Percentiles rank a stretch among this genome's conserved stretches.
Conservation (phyloP, 2,329 filamentous ascomycete species). For the Colletotrichum karsti region DNA sequence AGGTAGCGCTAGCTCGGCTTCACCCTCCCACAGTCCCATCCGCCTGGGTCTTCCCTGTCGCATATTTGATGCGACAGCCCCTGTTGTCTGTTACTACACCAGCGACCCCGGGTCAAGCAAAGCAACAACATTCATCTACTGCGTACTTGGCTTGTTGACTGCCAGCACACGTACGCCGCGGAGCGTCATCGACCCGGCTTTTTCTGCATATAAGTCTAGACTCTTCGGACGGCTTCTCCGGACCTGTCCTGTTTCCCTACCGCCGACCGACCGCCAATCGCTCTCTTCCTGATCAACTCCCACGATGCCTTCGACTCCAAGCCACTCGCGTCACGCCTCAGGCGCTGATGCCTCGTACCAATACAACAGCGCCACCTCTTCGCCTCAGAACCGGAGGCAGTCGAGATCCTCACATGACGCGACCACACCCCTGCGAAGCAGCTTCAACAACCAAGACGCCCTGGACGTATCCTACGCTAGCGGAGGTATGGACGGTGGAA, state of each 20-base stretch:
- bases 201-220: not conserved
- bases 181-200: slow-evolving; percentile 1
- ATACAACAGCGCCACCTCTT: slow-evolving; percentile 48
- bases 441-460: slow-evolving; percentile 57
- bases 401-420: slow-evolving; percentile 63
- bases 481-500: slow-evolving; percentile 51
- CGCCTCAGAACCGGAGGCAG: slow-evolving; percentile 55
- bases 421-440: slow-evolving; percentile 56
- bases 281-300: not conserved
- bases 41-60: slow-evolving; percentile 22
- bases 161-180: slow-evolving; percentile 6
- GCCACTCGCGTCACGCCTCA: slow-evolving; percentile 67
- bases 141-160: not conserved
- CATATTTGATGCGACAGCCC: slow-evolving; percentile 32
- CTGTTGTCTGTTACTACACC: slow-evolving; percentile 29
- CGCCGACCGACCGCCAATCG: not conserved
- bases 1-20: not conserved
- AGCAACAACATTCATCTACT: slow-evolving; percentile 22
- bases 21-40: not conserved
- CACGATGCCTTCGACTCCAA: slow-evolving; percentile 60
- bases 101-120: slow-evolving; percentile 26
- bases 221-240: not conserved
- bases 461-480: slow-evolving; percentile 56
- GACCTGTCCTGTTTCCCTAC: not conserved
- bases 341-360: slow-evolving; percentile 53